phyloP scores from a whole-genome alignment of 2,329 filamentous ascomycete genomes.

The Colletotrichum abscissum region DNA sequence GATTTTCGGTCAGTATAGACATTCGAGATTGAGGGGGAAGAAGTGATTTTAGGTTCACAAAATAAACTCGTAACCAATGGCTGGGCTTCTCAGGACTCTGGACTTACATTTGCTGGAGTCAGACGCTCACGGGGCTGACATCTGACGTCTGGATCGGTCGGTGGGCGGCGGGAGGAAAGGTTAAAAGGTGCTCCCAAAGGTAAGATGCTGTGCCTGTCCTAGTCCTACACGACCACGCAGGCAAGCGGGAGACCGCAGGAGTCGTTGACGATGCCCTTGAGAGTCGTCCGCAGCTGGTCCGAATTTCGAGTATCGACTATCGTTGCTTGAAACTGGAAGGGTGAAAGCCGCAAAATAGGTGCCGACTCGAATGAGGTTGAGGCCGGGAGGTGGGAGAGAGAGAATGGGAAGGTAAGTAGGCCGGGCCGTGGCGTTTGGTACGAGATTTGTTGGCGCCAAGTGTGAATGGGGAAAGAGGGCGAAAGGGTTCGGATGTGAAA shows the following conservation, averaged over 20 bases:
- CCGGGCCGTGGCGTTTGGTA: slow-evolving; percentile 22
- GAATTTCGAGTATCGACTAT: not conserved
- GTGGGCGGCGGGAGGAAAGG: slow-evolving; percentile 18
- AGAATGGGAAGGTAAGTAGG: slow-evolving; percentile 1
- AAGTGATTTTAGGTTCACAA: not conserved
- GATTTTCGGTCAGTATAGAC: not conserved
- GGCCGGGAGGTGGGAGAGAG: not conserved
- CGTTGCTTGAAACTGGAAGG: not conserved
- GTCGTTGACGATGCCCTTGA: slow-evolving; percentile 3
- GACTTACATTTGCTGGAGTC: slow-evolving; percentile 24
- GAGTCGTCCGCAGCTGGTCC: not conserved
- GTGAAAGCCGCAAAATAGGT: not conserved
- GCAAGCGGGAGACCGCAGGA: slow-evolving; percentile 7
- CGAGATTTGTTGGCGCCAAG: slow-evolving; percentile 30
- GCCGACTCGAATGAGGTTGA: slow-evolving; percentile 11
- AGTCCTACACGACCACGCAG: slow-evolving; percentile 25
- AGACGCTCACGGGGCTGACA: slow-evolving; percentile 27
- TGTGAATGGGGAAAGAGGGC: slow-evolving; percentile 5
- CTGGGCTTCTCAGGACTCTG: not conserved
- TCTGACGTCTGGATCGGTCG: slow-evolving; percentile 29
- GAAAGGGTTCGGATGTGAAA: slow-evolving; percentile 25
- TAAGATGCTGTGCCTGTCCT: slow-evolving; percentile 20
- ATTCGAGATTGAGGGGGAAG: not conserved
- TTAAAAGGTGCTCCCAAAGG: slow-evolving; percentile 18
- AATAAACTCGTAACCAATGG: not conserved